Base-by-base conservation (phyloP, 805 yeast genomes). In the Wickerhamiella spandovensis region DNA sequence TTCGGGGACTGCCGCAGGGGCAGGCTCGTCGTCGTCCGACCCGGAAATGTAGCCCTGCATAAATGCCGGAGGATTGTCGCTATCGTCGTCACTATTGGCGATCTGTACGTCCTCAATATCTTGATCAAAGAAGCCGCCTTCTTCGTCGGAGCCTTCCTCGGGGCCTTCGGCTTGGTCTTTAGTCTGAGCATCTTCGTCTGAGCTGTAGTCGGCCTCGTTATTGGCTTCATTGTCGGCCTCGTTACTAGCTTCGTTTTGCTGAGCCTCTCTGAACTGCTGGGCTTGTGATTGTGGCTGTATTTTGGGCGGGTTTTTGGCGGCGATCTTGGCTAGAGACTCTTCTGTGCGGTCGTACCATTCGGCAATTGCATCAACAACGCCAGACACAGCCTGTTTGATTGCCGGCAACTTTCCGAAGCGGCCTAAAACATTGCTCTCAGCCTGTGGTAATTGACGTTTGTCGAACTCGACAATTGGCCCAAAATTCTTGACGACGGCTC, bases 41-140 rank as follows among this genome's bases (percentile, higher is more conserved):
- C 84, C 95, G 5, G 96, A 87, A 53, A 75, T 76, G 65, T 85
- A 92, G 4, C 98, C 98, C 1, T 52, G 51, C n/a, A 46, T 44
- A 8, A 58, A 53, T 24, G 37, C 38, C 2, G 62, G 77, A 69
- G 48, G 82, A 52, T 42, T 58, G 37, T 50, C 46, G 17, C 49
- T 56, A 10, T 51, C 66, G 5, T 62, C 71, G 5, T 64, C 68
- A 17, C 51, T 38, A 18, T 23, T 18, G 15, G 20, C 45, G 3
- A 37, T 28, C 37, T 48, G 37, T 22, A 45, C 48, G n/a, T 52
- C 18, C 2, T 22, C 48, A 10, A 51, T 37, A 20, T 43, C 23
- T 28, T 46, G 41, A 42, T 52, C 53, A 48, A 56, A 56, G 22
- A 56, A 55, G 28, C 72, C 77, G 28, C 69, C 75, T 45, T 70